These are phyloP conservation scores for Balamuthia mandrillaris DNA, from an alignment of 208 protist species.

Conservation along the genomic window DNA sequence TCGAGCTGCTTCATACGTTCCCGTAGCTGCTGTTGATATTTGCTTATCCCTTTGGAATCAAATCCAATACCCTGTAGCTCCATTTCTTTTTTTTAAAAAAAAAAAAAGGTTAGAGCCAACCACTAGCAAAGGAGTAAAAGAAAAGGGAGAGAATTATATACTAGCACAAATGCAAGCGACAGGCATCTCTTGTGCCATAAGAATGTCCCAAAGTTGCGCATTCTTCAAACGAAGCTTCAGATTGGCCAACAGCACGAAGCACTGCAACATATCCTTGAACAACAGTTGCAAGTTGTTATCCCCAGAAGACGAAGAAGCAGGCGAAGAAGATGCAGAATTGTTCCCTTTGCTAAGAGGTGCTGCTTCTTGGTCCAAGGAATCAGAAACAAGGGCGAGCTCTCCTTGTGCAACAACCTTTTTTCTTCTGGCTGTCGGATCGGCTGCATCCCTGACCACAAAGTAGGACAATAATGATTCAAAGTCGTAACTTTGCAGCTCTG, in stretches of 20 bases:
- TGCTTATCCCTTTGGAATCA: background rate
- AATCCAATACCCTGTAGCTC: constrained; percentile 1
- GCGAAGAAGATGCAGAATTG: no score
- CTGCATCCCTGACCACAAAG: constrained; percentile 4
- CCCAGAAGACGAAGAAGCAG: background rate
- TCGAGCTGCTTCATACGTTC: background rate
- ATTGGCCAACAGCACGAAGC: constrained; percentile 16
- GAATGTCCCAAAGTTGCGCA: background rate
- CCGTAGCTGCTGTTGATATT: background rate
- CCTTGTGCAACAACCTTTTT: background rate
- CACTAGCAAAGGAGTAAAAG: no score
- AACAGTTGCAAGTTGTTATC: background rate
- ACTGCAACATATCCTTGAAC: constrained; percentile 7
- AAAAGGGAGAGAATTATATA: background rate
- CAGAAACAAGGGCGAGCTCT: background rate
- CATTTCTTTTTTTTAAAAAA: background rate
- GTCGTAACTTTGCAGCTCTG: constrained; percentile 27
- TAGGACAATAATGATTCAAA: background rate
- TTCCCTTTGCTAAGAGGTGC: background rate
- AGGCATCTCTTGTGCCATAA: background rate
- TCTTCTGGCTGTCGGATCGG: background rate
- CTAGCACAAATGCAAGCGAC: background rate
- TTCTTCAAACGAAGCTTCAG: background rate
- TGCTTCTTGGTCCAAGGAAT: background rate
- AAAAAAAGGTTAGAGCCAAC: background rate